These are phyloP conservation scores for Esteya vermicola DNA, from an alignment of 2,329 filamentous ascomycete species.

Conservation along the genomic window DNA sequence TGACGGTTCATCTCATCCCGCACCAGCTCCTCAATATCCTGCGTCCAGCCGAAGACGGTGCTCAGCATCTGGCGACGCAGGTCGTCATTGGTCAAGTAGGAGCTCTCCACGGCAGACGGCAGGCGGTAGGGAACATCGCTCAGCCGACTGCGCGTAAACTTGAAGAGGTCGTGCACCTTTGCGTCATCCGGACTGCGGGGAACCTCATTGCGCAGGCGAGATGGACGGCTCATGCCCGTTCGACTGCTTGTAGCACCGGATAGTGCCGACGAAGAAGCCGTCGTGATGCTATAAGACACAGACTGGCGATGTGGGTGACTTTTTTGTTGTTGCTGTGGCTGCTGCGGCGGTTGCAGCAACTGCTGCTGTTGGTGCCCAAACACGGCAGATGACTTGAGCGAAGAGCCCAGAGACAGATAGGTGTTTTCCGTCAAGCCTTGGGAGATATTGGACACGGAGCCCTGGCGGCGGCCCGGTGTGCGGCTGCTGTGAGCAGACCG, in stretches of 20 bases:
- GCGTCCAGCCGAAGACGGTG: slow-evolving; percentile 90
- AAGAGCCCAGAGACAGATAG: slow-evolving; percentile 53
- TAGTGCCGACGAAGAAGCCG: slow-evolving; percentile 26
- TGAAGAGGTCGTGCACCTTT: slow-evolving; percentile 67
- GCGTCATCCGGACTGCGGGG: slow-evolving; percentile 63
- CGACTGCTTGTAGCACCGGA: slow-evolving; percentile 26
- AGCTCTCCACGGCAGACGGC: slow-evolving; percentile 44
- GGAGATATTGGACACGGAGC: slow-evolving; percentile 19
- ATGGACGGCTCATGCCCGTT: slow-evolving; percentile 26
- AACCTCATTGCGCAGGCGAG: slow-evolving; percentile 67
- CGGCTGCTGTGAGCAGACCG: slow-evolving; percentile 26
- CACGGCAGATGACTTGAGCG: slow-evolving; percentile 25
- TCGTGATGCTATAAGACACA: slow-evolving; percentile 32
- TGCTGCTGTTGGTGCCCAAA: background rate
- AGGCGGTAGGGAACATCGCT: slow-evolving; percentile 69
- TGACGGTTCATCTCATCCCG: slow-evolving; percentile 73
- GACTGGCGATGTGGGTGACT: slow-evolving; percentile 19
- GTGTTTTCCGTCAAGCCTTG: slow-evolving; percentile 47
- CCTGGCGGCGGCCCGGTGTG: slow-evolving; percentile 32
- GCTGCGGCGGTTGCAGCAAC: slow-evolving; percentile 7
- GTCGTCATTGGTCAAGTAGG: slow-evolving; percentile 58
- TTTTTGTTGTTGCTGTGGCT: background rate
- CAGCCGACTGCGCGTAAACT: slow-evolving; percentile 66
- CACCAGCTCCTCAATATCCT: slow-evolving; percentile 67
- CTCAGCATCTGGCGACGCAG: slow-evolving; percentile 81